These are phyloP conservation scores for Metarhizium guizhouense DNA, from an alignment of 2,329 filamentous ascomycete genomes.

Conservation along the genomic window DNA sequence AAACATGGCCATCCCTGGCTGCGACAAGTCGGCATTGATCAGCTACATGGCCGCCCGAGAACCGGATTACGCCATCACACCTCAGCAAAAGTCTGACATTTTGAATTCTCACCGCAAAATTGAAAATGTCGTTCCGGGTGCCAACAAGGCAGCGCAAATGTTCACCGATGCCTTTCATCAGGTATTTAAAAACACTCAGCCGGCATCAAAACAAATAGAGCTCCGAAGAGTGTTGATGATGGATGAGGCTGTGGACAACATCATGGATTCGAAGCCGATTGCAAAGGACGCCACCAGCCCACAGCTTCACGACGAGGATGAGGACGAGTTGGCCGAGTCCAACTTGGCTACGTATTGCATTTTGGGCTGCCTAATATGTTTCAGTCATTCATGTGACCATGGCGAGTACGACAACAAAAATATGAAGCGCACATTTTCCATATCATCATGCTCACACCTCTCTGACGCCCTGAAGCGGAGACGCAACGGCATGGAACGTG, in stretches of 20 bases:
- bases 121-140: conserved; percentile 28
- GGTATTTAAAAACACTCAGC: conserved; percentile 35
- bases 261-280: conserved; percentile 44
- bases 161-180: conserved; percentile 50
- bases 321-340: conserved; percentile 34
- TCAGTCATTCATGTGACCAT: conserved; percentile 52
- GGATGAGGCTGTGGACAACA: conserved; percentile 44
- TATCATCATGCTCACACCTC: conserved; percentile 24
- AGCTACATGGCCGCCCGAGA: conserved; percentile 43
- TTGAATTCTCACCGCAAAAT: conserved; percentile 38
- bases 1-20: conserved; percentile 38
- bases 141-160: conserved; percentile 33
- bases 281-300: conserved; percentile 33
- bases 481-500: conserved; percentile 9
- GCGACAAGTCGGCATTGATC: conserved; percentile 43
- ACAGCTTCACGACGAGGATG: conserved; percentile 24
- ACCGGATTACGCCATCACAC: conserved; percentile 39
- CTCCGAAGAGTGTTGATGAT: conserved; percentile 44
- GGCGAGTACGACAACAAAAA: conserved; percentile 48
- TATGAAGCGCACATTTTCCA: conserved; percentile 43
- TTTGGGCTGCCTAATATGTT: conserved; percentile 50
- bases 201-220: conserved; percentile 30
- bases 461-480: conserved; percentile 23
- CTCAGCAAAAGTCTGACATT: conserved; percentile 44
- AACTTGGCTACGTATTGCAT: conserved; percentile 45